Percentiles rank a stretch among this genome's conserved stretches.
Conservation (phyloP, 1,284 basidiomycete species). For the Phylloboletellus chloephorus region DNA sequence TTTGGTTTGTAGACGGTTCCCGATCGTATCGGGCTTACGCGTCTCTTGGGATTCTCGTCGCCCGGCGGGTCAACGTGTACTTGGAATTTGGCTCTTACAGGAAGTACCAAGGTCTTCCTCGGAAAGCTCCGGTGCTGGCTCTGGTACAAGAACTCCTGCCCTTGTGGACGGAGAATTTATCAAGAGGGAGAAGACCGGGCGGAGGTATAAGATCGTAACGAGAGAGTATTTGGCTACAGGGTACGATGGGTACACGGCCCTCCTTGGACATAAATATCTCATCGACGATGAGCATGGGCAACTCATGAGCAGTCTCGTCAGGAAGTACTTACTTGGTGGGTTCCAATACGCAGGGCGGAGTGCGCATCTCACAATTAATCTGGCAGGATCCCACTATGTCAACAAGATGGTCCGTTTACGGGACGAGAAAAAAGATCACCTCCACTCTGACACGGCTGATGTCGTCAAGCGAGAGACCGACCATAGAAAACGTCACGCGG, state of each 20-base stretch:
- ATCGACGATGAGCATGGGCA: conserved; percentile 84
- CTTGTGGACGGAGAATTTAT: conserved; percentile 50
- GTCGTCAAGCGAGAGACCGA: conserved; percentile 43
- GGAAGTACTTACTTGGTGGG: conserved; percentile 82
- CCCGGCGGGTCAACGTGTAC: conserved; percentile 65
- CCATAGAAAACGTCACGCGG: conserved; percentile 17
- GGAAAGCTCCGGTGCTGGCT: conserved; percentile 33
- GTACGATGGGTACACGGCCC: conserved; percentile 75
- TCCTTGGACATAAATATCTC: conserved; percentile 65
- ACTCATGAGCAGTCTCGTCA: conserved; percentile 75
- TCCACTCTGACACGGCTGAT: conserved; percentile 39
- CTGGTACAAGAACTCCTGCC: conserved; percentile 37
- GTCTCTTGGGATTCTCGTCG: conserved; percentile 83
- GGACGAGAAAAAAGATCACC: conserved; percentile 27
- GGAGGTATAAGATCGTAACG: conserved; percentile 72
- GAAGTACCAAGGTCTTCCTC: conserved; percentile 41
- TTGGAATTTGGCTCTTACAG: conserved; percentile 63
- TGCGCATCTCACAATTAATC: conserved; percentile 3
- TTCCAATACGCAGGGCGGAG: not conserved
- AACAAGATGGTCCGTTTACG: conserved; percentile 49
- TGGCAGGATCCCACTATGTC: conserved; percentile 60
- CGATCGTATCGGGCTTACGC: conserved; percentile 80
- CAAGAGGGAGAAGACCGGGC: conserved; percentile 47
- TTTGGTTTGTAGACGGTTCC: conserved; percentile 66
- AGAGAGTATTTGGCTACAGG: conserved; percentile 73